A percentile compares a stretch with the other conserved stretches of the same genome.
Conservation (phyloP, 345 rosid species). For the Populus euphratica region DNA sequence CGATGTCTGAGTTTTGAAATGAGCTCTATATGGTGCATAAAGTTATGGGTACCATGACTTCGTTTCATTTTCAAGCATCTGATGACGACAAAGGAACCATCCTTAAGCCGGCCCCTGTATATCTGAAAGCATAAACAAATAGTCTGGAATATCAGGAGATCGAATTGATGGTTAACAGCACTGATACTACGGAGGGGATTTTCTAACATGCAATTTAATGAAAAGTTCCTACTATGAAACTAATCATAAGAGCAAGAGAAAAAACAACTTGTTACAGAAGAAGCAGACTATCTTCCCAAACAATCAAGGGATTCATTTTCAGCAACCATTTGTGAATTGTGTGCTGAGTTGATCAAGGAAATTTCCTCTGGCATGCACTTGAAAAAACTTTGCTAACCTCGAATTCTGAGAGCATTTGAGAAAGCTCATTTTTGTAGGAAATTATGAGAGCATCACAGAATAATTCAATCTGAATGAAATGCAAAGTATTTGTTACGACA, state of each 20-base stretch:
- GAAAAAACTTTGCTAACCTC: background rate
- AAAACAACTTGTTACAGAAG: background rate
- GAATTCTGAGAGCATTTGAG: background rate
- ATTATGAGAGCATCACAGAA: background rate
- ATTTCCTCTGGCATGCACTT: background rate
- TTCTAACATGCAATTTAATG: background rate
- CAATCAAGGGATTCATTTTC: background rate
- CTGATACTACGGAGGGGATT: background rate
- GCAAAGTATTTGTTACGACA: background rate
- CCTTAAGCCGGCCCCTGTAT: constrained; percentile 75
- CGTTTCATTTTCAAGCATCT: constrained; percentile 85
- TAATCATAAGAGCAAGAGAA: background rate
- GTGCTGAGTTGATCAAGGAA: background rate
- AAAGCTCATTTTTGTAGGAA: background rate
- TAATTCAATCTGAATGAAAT: background rate
- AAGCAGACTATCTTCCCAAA: background rate
- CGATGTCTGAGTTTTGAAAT: constrained; percentile 82
- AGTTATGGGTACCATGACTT: constrained; percentile 62
- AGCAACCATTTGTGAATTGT: background rate
- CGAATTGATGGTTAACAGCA: background rate
- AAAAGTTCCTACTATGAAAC: background rate
- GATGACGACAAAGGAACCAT: constrained; percentile 70
- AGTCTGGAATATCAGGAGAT: background rate
- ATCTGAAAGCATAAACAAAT: constrained; percentile 47
- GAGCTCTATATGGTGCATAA: constrained; percentile 81